These are phyloP conservation scores for Shiraia sp. DNA, from an alignment of 2,329 filamentous ascomycete species.

Conservation along the genomic window DNA sequence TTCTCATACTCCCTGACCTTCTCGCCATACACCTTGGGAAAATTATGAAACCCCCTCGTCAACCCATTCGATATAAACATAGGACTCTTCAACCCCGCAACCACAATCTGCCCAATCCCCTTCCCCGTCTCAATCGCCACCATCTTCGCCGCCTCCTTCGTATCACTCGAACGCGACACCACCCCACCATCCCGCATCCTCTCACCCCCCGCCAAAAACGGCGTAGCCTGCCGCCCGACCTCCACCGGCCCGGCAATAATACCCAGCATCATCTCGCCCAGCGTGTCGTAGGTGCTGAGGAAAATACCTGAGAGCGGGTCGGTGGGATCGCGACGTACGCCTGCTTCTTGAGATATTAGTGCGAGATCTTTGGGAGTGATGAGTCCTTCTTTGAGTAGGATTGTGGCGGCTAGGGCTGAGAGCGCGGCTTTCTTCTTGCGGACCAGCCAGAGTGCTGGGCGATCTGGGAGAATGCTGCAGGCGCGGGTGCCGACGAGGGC, in stretches of 20 bases:
- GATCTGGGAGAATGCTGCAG: slow-evolving; percentile 29
- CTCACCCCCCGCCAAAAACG: slow-evolving; percentile 8
- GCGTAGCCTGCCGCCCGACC: slow-evolving; percentile 16
- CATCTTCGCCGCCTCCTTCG: slow-evolving; percentile 47
- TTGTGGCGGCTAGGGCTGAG: slow-evolving; percentile 31
- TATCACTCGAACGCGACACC: too few relatives aligned
- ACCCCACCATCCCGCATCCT: slow-evolving; percentile 1
- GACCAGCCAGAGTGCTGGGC: slow-evolving; percentile 33
- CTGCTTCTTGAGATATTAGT: slow-evolving; percentile 20
- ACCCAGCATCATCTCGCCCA: slow-evolving; percentile 25
- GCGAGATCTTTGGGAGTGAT: slow-evolving; percentile 29
- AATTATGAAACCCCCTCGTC: slow-evolving; percentile 83
- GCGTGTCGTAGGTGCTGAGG: slow-evolving; percentile 25
- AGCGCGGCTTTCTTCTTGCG: slow-evolving; percentile 28
- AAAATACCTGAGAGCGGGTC: slow-evolving; percentile 26
- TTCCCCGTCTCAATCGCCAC: slow-evolving; percentile 67
- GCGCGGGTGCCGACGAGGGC: slow-evolving; percentile 10
- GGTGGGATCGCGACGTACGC: slow-evolving; percentile 23
- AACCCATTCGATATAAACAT: slow-evolving; percentile 80
- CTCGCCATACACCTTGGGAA: slow-evolving; percentile 81
- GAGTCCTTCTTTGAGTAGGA: slow-evolving; percentile 31
- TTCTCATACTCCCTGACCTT: slow-evolving; percentile 73
- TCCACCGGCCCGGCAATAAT: slow-evolving; percentile 27
- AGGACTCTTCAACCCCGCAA: slow-evolving; percentile 72
- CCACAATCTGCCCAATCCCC: slow-evolving; percentile 69